Evolutionary conservation across 2,329 filamentous ascomycete species (phyloP).

Genomic region (Alternaria longipes): DNA sequence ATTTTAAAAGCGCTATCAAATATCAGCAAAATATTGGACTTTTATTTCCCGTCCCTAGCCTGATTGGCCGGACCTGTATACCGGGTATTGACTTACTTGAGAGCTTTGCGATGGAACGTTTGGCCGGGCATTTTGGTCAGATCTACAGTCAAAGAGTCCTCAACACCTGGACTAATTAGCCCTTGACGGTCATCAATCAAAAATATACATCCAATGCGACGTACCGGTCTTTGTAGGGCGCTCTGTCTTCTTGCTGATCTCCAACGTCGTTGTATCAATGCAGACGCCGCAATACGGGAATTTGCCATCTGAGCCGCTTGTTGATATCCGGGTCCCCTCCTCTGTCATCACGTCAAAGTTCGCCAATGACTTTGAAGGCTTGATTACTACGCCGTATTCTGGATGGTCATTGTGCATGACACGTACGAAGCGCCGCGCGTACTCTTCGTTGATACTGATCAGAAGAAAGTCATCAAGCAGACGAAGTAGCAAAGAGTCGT

Average conservation of each 20-base stretch:
- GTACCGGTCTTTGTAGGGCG: slow-evolving; percentile 62
- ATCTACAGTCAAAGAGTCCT: slow-evolving; percentile 82
- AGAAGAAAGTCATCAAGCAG: slow-evolving; percentile 94
- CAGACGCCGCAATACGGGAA: slow-evolving; percentile 91
- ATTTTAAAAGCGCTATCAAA: slow-evolving; percentile 74
- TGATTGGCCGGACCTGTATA: slow-evolving; percentile 15
- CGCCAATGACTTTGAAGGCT: slow-evolving; percentile 78
- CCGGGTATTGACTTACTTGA: slow-evolving; percentile 63
- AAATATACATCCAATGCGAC: slow-evolving; percentile 4
- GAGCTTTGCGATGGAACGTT: slow-evolving; percentile 80
- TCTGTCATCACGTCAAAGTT: slow-evolving; percentile 78
- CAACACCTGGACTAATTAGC: slow-evolving; percentile 58
- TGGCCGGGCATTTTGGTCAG: slow-evolving; percentile 75
- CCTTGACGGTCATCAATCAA: background rate
- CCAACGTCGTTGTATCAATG: slow-evolving; percentile 78
- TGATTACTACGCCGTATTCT: slow-evolving; percentile 82
- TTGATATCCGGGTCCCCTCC: slow-evolving; percentile 54
- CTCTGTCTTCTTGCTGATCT: slow-evolving; percentile 74
- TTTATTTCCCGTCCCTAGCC: slow-evolving; percentile 1
- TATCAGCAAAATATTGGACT: slow-evolving; percentile 24
- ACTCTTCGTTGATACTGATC: slow-evolving; percentile 73
- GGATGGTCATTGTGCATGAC: slow-evolving; percentile 82
- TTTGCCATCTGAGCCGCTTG: slow-evolving; percentile 52
- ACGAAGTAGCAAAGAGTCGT: slow-evolving; percentile 74
- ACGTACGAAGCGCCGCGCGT: slow-evolving; percentile 77